Evolutionary conservation across 2,329 filamentous ascomycete species (phyloP).

Genomic region (Colletotrichum sp.): DNA sequence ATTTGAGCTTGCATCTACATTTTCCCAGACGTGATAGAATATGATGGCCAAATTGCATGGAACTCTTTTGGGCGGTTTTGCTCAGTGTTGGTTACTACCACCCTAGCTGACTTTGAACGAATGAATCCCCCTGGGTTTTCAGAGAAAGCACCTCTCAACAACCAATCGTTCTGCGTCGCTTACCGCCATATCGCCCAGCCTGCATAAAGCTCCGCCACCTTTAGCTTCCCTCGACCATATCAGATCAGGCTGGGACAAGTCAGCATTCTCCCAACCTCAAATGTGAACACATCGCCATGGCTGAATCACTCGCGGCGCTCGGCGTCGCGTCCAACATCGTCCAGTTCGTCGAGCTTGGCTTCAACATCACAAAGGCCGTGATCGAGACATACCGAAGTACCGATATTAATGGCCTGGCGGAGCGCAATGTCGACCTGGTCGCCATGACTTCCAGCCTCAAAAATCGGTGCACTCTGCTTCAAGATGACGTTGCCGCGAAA

Average conservation of each 20-base stretch:
- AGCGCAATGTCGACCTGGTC: neutral
- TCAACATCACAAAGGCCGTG: neutral
- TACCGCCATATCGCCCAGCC: neutral
- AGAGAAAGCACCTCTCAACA: neutral
- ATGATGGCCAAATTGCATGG: too few relatives aligned
- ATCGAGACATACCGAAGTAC: neutral
- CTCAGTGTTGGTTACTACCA: too few relatives aligned
- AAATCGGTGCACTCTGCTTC: neutral
- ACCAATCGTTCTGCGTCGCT: neutral
- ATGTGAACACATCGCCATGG: neutral
- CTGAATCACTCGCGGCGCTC: constrained; percentile 38
- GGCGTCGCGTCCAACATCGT: constrained; percentile 34
- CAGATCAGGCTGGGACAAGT: neutral
- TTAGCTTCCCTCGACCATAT: neutral
- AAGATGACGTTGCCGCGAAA: neutral
- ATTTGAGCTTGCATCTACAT: too few relatives aligned
- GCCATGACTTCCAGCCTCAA: neutral
- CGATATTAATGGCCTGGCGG: neutral
- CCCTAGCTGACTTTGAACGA: too few relatives aligned
- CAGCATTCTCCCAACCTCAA: neutral
- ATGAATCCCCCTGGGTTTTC: too few relatives aligned
- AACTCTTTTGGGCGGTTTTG: too few relatives aligned
- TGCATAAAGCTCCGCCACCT: neutral
- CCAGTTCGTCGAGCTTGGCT: constrained; percentile 10
- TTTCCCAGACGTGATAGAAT: too few relatives aligned